Evolutionary conservation across 108 stramenopile genomes (phyloP), one percentile per base, ranked within the genome.

Genomic region (Cyclostephanos tholiformis): DNA sequence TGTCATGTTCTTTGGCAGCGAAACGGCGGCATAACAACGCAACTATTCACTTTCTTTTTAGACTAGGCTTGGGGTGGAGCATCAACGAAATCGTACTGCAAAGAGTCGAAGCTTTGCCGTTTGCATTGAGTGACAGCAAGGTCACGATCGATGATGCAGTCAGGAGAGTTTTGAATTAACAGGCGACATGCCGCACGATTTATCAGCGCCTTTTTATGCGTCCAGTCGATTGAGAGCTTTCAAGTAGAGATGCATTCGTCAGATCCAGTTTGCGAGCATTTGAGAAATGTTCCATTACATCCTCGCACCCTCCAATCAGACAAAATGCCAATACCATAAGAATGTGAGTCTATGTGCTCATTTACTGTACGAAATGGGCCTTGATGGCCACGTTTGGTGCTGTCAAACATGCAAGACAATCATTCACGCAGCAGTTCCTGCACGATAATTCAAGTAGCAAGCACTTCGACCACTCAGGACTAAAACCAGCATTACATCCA

Each of bases 141-240:
- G 20, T 10, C 65, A 32, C 85, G 86, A 63, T 88, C 87, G 2
- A n/a, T 23, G n/a, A 71, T 65, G 61, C 87, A 88, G 9, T 61
- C 29, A 0, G 32, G 12, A 53, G 59, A 29, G 39, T 75, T 55
- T 49, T 59, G 44, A 41, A 79, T 49, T 0, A 50, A 55, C 3
- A 86, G 77, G 58, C 68, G 61, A 12, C 77, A 79, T 17, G 84
- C 86, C 6, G 87, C 57, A 19, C 87, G 67, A 69, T 88, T 88
- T 6, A 82, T 67, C 13, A 77, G 48, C 4, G 75, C 70, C 14
- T 70, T 43, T 16, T 71, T 38, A 14, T 51, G 65, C 27, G 23
- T 36, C 0, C 61, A 48, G 68, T 84, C 85, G 4, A 80, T 11
- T 10, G 65, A 53, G 12, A 10, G 87, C 87, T 65, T 63, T 63